phyloP scores from a whole-genome alignment of 352 stramenopile species.

The Thraustotheca clavata region DNA sequence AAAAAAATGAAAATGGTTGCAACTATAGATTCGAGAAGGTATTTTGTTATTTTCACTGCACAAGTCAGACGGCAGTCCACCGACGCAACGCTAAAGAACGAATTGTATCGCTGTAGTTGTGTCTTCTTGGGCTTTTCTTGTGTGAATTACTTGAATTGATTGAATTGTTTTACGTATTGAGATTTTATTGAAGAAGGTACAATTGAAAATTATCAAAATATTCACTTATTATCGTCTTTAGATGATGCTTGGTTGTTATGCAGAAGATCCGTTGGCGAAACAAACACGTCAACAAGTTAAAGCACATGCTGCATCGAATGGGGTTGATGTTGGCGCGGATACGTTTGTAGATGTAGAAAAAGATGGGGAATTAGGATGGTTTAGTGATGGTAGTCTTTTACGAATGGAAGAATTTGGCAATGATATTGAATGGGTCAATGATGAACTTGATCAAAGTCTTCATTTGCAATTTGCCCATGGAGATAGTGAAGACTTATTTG shows the following conservation, averaged over 20 bases:
- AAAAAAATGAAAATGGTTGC: too few species aligned
- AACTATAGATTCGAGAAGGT: slow-evolving; percentile 7
- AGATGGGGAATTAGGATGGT: slow-evolving; percentile 33
- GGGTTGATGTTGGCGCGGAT: slow-evolving; percentile 6
- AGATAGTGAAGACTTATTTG: slow-evolving; percentile 32
- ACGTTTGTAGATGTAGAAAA: slow-evolving; percentile 7
- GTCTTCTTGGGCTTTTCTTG: too few species aligned
- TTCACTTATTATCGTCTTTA: neutral
- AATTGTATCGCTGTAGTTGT: too few species aligned
- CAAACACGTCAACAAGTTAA: slow-evolving; percentile 14
- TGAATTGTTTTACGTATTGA: too few species aligned
- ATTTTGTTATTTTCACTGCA: slow-evolving; percentile 12
- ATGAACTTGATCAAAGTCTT: slow-evolving; percentile 54
- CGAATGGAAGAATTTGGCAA: slow-evolving; percentile 62
- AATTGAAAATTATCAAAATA: too few species aligned
- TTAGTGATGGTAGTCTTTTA: slow-evolving; percentile 72
- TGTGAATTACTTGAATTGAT: too few species aligned
- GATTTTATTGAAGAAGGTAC: too few species aligned
- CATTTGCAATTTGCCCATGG: slow-evolving; percentile 39
- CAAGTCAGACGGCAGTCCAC: slow-evolving; percentile 11
- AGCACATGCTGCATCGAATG: neutral
- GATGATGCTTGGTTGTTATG: slow-evolving; percentile 21
- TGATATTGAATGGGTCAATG: slow-evolving; percentile 78
- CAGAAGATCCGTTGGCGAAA: slow-evolving; percentile 22
- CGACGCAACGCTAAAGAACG: too few species aligned